Base-by-base conservation (phyloP, 2,329 filamentous ascomycete genomes). In the Cryphonectria japonica region DNA sequence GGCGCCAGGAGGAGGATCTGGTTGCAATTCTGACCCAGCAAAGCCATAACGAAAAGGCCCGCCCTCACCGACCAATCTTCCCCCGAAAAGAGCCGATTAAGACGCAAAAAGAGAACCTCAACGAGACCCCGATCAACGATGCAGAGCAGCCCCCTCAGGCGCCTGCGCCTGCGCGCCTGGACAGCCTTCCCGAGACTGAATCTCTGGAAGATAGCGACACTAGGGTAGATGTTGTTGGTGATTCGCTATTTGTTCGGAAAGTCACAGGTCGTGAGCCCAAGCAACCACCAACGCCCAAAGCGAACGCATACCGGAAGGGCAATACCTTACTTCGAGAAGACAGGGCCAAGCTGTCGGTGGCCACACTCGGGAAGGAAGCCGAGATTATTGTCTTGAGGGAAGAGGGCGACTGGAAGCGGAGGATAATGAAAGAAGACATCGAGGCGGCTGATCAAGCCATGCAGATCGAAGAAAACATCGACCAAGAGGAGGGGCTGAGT, bases 331-430 rank as follows among this genome's bases (percentile, higher is more conserved):
- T 73, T 26, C 50, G 66, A 29, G 71, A 69, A 29, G 66, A 67
- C 41, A 64, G 64, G 8, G 57, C 66, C 29, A 73, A 54, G n/a
- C 74, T 84, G 8, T 75, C 72, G 4, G 70, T 79, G 19, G 74
- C 76, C 39, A 80, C 82, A 67, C 73, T 85, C 16, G 83, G 83
- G 2, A 77, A 79, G 71, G 79, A 79, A 2, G 82, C 83, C 16
- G 79, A 83, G 22, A 84, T 84, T 34, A 83, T 89, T 62, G 79
- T 89, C 50, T 79, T 88, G 78, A 81, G 76, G 69, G 80, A 84
- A 52, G 72, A 72, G n/a, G 78, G 77, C 5, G 34, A 73, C 9
- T 66, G 72, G 65, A 71, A 65, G 46, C 73, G 65, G 65, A 74
- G 62, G 9, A 4, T 32, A 1, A 32, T 62, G 6, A 66, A 46